phyloP scores from a whole-genome alignment of 495 filamentous ascomycete species.

The Neurospora sp. region DNA sequence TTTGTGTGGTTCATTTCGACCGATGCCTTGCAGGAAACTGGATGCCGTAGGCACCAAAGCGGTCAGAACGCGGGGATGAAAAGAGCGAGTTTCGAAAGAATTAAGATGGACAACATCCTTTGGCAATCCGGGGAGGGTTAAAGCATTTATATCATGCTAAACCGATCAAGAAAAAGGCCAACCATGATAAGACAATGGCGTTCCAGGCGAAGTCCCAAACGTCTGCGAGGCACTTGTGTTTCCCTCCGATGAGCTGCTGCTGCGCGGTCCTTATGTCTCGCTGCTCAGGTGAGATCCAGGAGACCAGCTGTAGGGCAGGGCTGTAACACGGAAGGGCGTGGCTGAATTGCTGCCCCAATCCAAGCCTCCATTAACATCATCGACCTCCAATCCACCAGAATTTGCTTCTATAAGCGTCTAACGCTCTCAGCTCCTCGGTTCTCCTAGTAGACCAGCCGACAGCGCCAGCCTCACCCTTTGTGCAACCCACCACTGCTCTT shows the following conservation, averaged over 20 bases:
- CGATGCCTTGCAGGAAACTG: neutral
- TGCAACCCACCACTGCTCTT: neutral
- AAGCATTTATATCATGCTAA: neutral
- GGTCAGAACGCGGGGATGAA: neutral
- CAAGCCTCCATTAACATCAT: neutral
- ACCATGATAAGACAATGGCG: neutral
- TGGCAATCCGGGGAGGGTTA: neutral
- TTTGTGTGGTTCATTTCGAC: neutral
- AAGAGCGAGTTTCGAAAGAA: neutral
- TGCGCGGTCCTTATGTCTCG: neutral
- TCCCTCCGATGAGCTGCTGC: neutral
- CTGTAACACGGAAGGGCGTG: neutral
- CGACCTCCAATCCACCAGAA: neutral
- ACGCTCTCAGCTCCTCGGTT: neutral
- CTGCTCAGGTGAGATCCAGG: neutral
- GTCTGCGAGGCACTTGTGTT: neutral
- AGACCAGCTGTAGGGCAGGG: neutral
- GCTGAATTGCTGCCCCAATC: neutral
- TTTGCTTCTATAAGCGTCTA: neutral
- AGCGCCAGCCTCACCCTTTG: neutral
- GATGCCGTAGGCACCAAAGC: neutral
- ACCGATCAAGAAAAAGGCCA: neutral
- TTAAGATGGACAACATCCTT: neutral
- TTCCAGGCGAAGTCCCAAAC: neutral
- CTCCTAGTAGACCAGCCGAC: neutral